Conservation (phyloP, 1,284 basidiomycete genomes). For the Phlebopus sp. region DNA sequence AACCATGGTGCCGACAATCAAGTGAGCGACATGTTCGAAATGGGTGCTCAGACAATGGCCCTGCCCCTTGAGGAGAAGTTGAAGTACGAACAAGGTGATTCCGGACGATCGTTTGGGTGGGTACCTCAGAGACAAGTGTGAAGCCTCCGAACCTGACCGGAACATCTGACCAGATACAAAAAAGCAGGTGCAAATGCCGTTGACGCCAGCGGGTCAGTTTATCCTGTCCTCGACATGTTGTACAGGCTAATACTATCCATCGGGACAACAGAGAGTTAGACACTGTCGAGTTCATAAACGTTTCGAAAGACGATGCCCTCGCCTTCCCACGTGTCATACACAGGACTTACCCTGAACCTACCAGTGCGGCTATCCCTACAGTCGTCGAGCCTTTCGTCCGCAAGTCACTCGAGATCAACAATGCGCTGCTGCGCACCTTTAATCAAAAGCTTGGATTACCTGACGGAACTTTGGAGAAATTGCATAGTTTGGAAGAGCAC, state of each 20-base stretch:
- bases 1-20: slow-evolving; percentile 57
- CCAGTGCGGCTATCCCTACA: slow-evolving; percentile 48
- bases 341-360: slow-evolving; percentile 53
- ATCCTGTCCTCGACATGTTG: too few relatives aligned
- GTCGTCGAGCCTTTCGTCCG: slow-evolving; percentile 54
- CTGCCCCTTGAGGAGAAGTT: slow-evolving; percentile 62
- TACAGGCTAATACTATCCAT: neutral
- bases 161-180: slow-evolving; percentile 52
- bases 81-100: slow-evolving; percentile 64
- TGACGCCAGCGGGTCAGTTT: slow-evolving; percentile 50
- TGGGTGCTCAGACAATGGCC: slow-evolving; percentile 55
- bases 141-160: neutral
- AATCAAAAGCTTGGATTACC: slow-evolving; percentile 57
- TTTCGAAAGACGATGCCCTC: slow-evolving; percentile 64
- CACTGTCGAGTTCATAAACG: slow-evolving; percentile 63
- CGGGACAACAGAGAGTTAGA: slow-evolving; percentile 33
- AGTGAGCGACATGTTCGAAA: slow-evolving; percentile 56
- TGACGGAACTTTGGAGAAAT: slow-evolving; percentile 41
- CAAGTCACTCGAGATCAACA: slow-evolving; percentile 56
- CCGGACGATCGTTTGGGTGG: slow-evolving; percentile 61
- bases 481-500: slow-evolving; percentile 46
- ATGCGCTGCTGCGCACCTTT: slow-evolving; percentile 53
- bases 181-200: slow-evolving; percentile 59
- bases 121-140: neutral
- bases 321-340: slow-evolving; percentile 51